These are phyloP conservation scores for Penicillium sp. DNA, from an alignment of 2,329 filamentous ascomycete genomes.

Conservation along the genomic window DNA sequence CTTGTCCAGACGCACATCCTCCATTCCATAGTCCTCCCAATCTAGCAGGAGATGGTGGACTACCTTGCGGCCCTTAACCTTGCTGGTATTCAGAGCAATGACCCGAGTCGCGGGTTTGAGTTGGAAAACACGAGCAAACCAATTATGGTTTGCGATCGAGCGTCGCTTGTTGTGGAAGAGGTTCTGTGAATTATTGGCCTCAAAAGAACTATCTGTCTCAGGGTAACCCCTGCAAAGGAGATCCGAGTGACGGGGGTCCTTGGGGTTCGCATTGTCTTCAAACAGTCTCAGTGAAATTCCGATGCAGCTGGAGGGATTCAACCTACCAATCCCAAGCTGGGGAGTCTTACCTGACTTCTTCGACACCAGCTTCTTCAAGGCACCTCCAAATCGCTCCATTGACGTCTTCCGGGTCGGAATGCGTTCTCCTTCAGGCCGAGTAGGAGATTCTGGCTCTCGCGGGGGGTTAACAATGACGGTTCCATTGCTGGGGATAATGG, in stretches of 20 bases:
- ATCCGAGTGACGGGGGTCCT: constrained; percentile 7
- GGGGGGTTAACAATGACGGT: constrained; percentile 29
- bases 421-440: constrained; percentile 1
- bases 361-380: constrained; percentile 54
- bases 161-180: constrained; percentile 14
- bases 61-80: constrained; percentile 73
- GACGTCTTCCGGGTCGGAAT: constrained; percentile 20
- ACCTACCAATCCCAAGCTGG: constrained; percentile 41
- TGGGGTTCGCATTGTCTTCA: constrained; percentile 5
- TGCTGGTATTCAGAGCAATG: constrained; percentile 72
- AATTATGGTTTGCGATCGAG: constrained; percentile 61
- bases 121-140: constrained; percentile 84
- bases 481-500: constrained; percentile 25
- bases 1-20: constrained; percentile 76
- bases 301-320: neutral
- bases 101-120: constrained; percentile 78
- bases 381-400: constrained; percentile 40
- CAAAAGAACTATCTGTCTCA: constrained; percentile 19
- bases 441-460: constrained; percentile 4
- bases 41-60: constrained; percentile 71
- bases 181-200: constrained; percentile 15
- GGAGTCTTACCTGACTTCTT: constrained; percentile 43
- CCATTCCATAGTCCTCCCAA: constrained; percentile 80
- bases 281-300: neutral
- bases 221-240: constrained; percentile 13